Conservation (phyloP, 2,329 filamentous ascomycete species). For the Ophiognomonia clavigignenti-juglandacearum region DNA sequence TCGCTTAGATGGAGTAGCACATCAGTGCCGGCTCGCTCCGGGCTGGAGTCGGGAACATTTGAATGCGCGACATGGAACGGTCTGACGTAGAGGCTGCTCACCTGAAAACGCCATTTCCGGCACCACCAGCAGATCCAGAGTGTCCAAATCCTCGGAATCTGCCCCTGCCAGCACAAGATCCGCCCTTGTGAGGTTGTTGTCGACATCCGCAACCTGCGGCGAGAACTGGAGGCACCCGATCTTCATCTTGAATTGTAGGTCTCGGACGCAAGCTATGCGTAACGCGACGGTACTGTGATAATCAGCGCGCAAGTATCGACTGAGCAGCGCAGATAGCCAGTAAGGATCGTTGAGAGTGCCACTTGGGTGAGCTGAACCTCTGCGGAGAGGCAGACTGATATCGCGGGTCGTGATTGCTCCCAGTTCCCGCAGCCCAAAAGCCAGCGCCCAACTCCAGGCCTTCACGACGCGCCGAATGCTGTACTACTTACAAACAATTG, state of each 20-base stretch:
- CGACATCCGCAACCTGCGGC: constrained; percentile 63
- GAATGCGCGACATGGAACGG: too few species aligned
- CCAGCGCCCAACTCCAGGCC: too few species aligned
- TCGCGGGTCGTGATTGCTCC: too few species aligned
- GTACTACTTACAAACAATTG: too few species aligned
- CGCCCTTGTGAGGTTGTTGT: constrained; percentile 66
- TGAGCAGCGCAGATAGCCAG: background rate
- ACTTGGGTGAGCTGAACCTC: too few species aligned
- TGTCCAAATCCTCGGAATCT: constrained; percentile 50
- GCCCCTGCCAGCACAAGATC: constrained; percentile 56
- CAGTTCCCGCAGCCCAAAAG: too few species aligned
- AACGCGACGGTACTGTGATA: too few species aligned
- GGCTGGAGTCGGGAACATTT: background rate
- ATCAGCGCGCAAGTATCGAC: background rate
- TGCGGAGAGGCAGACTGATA: too few species aligned
- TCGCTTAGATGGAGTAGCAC: background rate
- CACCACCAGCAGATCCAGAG: constrained; percentile 67
- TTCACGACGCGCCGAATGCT: too few species aligned
- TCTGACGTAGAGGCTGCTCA: constrained; percentile 28
- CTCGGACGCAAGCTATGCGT: too few species aligned
- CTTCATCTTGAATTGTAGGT: constrained; percentile 56
- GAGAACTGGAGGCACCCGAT: constrained; percentile 69
- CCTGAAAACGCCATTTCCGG: constrained; percentile 74
- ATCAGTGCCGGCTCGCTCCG: background rate
- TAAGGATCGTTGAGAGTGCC: too few species aligned